A percentile compares a stretch with the other conserved stretches of the same genome.
Conservation (phyloP, 441 rosid genomes). For the Euphorbia corollata region DNA sequence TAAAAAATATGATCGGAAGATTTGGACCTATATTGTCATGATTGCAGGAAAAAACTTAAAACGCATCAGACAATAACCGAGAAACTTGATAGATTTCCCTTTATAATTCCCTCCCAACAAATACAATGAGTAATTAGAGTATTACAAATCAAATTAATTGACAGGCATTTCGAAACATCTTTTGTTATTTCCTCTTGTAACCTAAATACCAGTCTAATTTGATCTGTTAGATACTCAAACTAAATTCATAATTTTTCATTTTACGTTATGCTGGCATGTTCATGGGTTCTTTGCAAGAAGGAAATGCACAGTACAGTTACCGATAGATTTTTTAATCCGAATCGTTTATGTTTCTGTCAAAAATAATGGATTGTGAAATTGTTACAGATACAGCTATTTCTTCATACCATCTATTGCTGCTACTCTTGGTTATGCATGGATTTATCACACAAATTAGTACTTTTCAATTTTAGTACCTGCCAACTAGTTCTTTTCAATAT, state of each 20-base stretch:
- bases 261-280: not conserved
- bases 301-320: not conserved
- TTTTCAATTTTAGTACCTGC: not conserved
- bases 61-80: not conserved
- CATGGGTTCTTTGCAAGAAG: not conserved
- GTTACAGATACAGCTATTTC: not conserved
- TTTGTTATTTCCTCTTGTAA: not conserved
- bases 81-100: not conserved
- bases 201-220: not conserved
- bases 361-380: not conserved
- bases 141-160: not conserved
- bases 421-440: not conserved
- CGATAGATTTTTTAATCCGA: not conserved
- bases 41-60: not conserved
- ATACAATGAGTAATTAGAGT: not conserved
- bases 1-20: not conserved
- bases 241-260: not conserved
- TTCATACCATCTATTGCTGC: not conserved
- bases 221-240: not conserved
- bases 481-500: not conserved
- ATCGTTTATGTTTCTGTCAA: not conserved
- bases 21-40: not conserved
- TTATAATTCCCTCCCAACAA: not conserved
- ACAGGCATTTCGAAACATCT: not conserved
- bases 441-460: not conserved